A percentile compares a stretch with the other conserved stretches of the same genome.
Conservation (phyloP, 306 rosid species). For the Rosa rugosa region DNA sequence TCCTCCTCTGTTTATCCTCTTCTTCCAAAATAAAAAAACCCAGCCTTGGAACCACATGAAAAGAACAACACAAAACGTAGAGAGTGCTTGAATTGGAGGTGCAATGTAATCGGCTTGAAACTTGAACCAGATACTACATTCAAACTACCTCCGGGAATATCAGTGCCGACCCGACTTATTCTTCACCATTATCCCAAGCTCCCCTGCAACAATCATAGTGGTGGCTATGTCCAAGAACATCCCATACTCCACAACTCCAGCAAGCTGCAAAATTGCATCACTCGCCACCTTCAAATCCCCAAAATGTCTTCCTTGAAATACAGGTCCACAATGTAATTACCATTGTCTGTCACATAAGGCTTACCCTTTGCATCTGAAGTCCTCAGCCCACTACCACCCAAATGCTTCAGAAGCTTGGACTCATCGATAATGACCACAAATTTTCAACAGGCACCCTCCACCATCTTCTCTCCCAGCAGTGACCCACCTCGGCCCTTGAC, state of each 20-base stretch:
- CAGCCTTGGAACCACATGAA: constrained; percentile 36
- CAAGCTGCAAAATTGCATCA: constrained; percentile 62
- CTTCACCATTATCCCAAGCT: constrained; percentile 71
- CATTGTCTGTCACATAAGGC: constrained; percentile 73
- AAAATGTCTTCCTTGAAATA: constrained; percentile 53
- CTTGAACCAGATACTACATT: constrained; percentile 53
- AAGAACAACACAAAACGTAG: constrained; percentile 74
- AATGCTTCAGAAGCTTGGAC: constrained; percentile 56
- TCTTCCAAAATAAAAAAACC: too few species aligned
- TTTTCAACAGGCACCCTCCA: constrained; percentile 68
- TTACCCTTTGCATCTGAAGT: constrained; percentile 39
- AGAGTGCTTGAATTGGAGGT: constrained; percentile 70
- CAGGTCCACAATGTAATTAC: constrained; percentile 71
- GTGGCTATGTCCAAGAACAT: constrained; percentile 88
- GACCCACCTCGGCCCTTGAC: constrained; percentile 94
- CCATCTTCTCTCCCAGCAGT: constrained; percentile 77
- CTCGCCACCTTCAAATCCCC: constrained; percentile 83
- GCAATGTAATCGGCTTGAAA: constrained; percentile 84
- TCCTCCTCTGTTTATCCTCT: too few species aligned
- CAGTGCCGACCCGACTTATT: constrained; percentile 34
- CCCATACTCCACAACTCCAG: constrained; percentile 92
- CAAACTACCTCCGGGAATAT: constrained; percentile 15
- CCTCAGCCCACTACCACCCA: constrained; percentile 73
- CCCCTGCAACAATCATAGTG: constrained; percentile 82
- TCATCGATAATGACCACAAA: constrained; percentile 84